A percentile compares a stretch with the other conserved stretches of the same genome.
Conservation (phyloP, 2,329 filamentous ascomycete species). For the Fragosphaeria purpurea region DNA sequence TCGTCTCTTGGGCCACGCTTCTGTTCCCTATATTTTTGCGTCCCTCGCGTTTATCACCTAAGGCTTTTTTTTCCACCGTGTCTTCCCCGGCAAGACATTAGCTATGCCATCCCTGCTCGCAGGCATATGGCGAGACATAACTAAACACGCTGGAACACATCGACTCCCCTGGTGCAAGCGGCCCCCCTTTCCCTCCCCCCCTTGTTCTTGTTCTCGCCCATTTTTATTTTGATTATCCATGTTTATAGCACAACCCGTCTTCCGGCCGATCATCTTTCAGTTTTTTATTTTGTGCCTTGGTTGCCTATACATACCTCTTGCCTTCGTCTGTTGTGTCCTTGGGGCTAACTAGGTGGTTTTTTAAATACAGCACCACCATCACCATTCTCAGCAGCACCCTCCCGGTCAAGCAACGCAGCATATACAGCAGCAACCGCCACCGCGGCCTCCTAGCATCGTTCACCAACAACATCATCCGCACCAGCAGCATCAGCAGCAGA, state of each 20-base stretch:
- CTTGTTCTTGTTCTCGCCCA: neutral
- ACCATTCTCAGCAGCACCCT: slow-evolving; percentile 62
- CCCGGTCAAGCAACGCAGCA: slow-evolving; percentile 49
- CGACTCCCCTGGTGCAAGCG: slow-evolving; percentile 2
- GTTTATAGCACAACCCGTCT: neutral
- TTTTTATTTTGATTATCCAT: neutral
- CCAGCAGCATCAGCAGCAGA: slow-evolving; percentile 44
- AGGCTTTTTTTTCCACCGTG: too few relatives aligned
- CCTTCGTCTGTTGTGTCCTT: neutral
- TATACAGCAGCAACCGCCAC: slow-evolving; percentile 52
- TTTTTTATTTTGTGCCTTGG: neutral
- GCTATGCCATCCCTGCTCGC: slow-evolving; percentile 2
- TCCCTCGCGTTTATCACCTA: neutral
- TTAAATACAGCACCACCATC: slow-evolving; percentile 51
- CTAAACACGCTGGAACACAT: slow-evolving; percentile 9
- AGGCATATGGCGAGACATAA: slow-evolving; percentile 10
- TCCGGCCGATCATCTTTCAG: too few relatives aligned
- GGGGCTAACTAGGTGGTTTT: slow-evolving; percentile 16
- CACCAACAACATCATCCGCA: slow-evolving; percentile 59
- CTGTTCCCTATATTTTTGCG: slow-evolving; percentile 3
- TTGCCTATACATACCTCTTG: neutral
- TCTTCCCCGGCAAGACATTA: slow-evolving; percentile 7
- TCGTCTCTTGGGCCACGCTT: neutral
- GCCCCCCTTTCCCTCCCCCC: slow-evolving; percentile 5
- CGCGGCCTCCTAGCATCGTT: slow-evolving; percentile 53